Evolutionary conservation across 345 rosid genomes (phyloP), one percentile per base, ranked within the genome.

Genomic region (Acer negundo): DNA sequence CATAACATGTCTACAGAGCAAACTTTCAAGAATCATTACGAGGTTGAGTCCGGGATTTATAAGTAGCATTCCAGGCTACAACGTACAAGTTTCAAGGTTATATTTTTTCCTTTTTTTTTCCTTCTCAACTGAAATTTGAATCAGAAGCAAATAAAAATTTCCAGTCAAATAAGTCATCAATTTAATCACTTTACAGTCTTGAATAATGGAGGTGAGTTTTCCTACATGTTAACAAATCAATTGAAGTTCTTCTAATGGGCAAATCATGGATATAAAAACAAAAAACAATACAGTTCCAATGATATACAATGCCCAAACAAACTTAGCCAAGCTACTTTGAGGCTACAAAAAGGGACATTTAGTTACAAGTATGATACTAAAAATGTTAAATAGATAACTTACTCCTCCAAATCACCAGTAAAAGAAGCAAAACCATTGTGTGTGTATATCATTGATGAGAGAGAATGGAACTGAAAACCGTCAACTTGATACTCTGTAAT

Each of bases 401-500:
- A 95, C 99, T 95, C 99, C 35, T 93, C 99, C 74, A 91, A 81
- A 70, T 87, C 89, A 47, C 89, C 96, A 15, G 89, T 81, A 81
- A 95, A 93, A 55, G 94, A 69, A 80, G 97, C 98, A 86, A 95
- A 95, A 70, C 99, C 99, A 72, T 95, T 95, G 86, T 95, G 98
- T 0, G 93, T 92, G 74, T 95, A 95, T 67, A 95, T 83, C 98
- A 93, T 95, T 31, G 98, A 95, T 75, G 96, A 87, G 72, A 95
- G 93, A 26, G 99, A 93, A 85, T 95, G 99, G 84, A 95, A 95
- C 71, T 93, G 98, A 82, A 93, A 95, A 77, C 99, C 98, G 73
- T 95, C 98, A 80, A 93, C 85, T 62, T 86, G 93, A 86, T 95
- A 95, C 90, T 93, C 98, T 46, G 77, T 86, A 64, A 89, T 83